Base-by-base conservation (phyloP, 345 rosid species). In the Eucalyptus caleyi region DNA sequence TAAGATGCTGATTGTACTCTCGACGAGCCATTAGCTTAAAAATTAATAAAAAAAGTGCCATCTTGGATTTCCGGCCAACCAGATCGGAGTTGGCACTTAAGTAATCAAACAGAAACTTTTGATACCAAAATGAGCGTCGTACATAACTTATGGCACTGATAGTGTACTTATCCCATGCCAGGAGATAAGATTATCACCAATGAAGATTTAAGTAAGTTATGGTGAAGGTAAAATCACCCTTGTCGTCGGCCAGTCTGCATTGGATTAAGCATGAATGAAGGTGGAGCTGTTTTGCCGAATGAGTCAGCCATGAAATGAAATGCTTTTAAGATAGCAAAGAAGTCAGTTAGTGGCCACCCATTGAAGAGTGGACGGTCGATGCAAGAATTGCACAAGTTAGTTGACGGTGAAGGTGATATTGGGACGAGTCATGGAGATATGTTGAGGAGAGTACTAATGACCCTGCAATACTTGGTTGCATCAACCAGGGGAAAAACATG, bases 401-500 rank as follows among this genome's bases (percentile, higher is more conserved):
- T 60, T 60, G 69, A 27, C 2, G 69, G 4, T 26, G 32, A 60
- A 60, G 69, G 16, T 26, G 16, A 60, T 27, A 27, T 60, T 3
- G 67, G 69, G 32, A 2, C 0, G 32, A 62, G 69, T 30, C 69
- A 62, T 62, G 69, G 69, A 30, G 34, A 30, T n/a, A 62, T 62
- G 15, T 27, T 62, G 69, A 62, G 15, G 69, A 62, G 34, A 62
- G 32, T 11, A 62, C 34, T 4, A 27, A 0, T 62, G 69, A 62
- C 69, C 32, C 16, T 62, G 16, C 16, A 0, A 27, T 62, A 27
- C 8, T 62, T 5, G 16, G 69, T 62, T 62, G 69, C 69, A 62
- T 30, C 32, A 30, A n/a, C 69, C 0, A 2, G 34, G 69, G 3
- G 2, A 27, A 9, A 1, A 30, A 14, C 16, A 13, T 62, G n/a